These are phyloP conservation scores for Dictyostelium firmibasis DNA, from an alignment of 78 protist species.

Conservation along the genomic window DNA sequence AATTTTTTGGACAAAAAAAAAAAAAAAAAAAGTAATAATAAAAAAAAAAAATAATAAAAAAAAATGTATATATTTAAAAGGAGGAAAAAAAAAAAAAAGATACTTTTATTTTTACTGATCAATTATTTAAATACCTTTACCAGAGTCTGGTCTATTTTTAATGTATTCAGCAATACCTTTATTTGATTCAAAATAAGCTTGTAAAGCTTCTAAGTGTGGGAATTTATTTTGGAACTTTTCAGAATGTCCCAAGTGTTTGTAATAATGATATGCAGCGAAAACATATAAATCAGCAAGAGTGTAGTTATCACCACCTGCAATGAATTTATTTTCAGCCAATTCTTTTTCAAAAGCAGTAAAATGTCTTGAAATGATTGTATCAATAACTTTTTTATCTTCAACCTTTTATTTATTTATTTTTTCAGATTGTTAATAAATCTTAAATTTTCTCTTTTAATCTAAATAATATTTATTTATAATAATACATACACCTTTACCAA, in stretches of 20 bases:
- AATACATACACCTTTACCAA: constrained; percentile 18
- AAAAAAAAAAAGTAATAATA: background rate
- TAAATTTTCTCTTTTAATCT: background rate
- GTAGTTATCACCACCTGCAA: background rate
- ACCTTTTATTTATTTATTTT: background rate
- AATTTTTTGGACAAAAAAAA: background rate
- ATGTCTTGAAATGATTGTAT: constrained; percentile 6
- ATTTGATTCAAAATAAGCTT: constrained; percentile 4
- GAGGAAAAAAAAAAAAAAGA: too few species aligned
- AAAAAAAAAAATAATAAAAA: too few species aligned
- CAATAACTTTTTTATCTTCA: background rate
- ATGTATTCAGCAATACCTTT: background rate
- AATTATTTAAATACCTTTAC: background rate
- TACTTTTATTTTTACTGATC: background rate
- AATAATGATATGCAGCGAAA: background rate
- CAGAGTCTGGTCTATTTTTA: constrained; percentile 5
- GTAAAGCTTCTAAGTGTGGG: background rate
- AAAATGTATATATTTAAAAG: too few species aligned
- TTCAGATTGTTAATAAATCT: background rate
- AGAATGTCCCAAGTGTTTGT: background rate
- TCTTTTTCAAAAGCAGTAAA: background rate
- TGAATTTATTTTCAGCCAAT: background rate
- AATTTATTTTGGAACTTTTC: background rate
- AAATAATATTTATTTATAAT: background rate
- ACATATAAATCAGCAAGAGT: constrained; percentile 19